phyloP scores from a whole-genome alignment of 129 eudicot genomes.

The Centrapalus pauciflorus region DNA sequence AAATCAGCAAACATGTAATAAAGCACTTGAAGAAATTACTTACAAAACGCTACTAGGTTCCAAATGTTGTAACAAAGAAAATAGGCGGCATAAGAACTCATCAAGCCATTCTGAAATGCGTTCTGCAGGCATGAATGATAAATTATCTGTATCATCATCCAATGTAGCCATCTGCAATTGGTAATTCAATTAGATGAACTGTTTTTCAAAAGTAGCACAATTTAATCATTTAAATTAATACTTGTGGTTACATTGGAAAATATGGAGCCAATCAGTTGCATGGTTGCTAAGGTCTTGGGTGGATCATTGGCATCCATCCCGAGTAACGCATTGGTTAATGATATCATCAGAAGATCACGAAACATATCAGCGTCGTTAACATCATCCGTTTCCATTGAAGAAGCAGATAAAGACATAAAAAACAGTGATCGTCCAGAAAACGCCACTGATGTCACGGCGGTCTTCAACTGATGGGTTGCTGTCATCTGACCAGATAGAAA shows the following conservation, averaged over 20 bases:
- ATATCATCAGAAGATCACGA: conserved; percentile 73
- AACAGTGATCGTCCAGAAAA: conserved; percentile 83
- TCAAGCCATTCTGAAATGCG: conserved; percentile 97
- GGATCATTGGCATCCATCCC: conserved; percentile 99
- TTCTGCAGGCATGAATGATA: conserved; percentile 50
- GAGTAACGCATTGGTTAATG: conserved; percentile 89
- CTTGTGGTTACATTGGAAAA: conserved; percentile 71
- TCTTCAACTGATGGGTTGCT: conserved; percentile 98
- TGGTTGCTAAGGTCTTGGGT: conserved; percentile 96
- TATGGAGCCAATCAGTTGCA: conserved; percentile 93
- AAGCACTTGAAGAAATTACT: conserved; percentile 24
- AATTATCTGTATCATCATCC: conserved; percentile 66
- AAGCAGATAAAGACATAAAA: conserved; percentile 44
- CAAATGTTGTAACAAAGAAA: conserved; percentile 84
- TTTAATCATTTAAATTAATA: neutral
- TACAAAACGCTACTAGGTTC: conserved; percentile 94
- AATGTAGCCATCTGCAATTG: conserved; percentile 66
- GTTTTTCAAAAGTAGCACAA: neutral
- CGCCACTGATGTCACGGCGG: conserved; percentile 88
- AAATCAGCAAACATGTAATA: conserved; percentile 7
- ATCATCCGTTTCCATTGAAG: conserved; percentile 42
- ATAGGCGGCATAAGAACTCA: conserved; percentile 85
- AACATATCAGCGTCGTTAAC: conserved; percentile 38
- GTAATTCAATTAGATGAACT: conserved; percentile 8
- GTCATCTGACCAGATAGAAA: conserved; percentile 61